A percentile compares a stretch with the other conserved stretches of the same genome.
These are phyloP conservation scores for Lotus japonicus DNA, from an alignment of 306 rosid genomes.

Conservation along the genomic window DNA sequence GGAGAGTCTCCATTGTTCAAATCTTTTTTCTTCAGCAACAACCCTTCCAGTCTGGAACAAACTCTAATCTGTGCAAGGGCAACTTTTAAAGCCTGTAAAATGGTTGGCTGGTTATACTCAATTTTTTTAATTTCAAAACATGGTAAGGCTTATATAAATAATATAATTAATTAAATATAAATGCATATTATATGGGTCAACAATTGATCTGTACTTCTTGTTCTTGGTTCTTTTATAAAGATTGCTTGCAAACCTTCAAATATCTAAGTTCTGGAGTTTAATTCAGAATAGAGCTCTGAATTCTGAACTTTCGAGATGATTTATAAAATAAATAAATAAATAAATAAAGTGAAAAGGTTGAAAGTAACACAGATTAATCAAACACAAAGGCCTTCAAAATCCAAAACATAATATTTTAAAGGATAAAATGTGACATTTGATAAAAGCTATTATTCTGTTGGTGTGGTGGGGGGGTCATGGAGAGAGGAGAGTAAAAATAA, in stretches of 20 bases:
- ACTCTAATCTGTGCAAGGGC: slow-evolving; percentile 79
- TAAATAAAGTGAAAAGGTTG: background rate
- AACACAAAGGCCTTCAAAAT: background rate
- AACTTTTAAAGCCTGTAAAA: slow-evolving; percentile 67
- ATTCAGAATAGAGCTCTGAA: background rate
- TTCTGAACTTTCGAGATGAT: background rate
- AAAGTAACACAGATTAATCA: background rate
- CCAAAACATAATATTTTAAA: background rate
- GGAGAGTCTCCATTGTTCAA: slow-evolving; percentile 72
- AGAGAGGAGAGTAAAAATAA: background rate
- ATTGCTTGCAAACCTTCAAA: slow-evolving; percentile 13
- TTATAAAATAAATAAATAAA: background rate
- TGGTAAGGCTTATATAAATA: slow-evolving; percentile 8
- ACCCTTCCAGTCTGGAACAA: slow-evolving; percentile 85
- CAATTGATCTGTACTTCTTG: background rate
- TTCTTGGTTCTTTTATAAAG: background rate
- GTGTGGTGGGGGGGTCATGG: background rate
- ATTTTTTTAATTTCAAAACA: slow-evolving; percentile 11
- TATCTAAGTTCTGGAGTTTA: background rate
- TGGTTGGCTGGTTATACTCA: slow-evolving; percentile 13
- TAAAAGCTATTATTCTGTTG: background rate
- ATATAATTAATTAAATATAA: background rate
- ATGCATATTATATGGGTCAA: background rate
- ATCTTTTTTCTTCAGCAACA: slow-evolving; percentile 62
- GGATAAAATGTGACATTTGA: background rate